A percentile compares a stretch with the other conserved stretches of the same genome.
Conservation (phyloP, 164 flowering plant genomes). For the Annona cherimola region DNA sequence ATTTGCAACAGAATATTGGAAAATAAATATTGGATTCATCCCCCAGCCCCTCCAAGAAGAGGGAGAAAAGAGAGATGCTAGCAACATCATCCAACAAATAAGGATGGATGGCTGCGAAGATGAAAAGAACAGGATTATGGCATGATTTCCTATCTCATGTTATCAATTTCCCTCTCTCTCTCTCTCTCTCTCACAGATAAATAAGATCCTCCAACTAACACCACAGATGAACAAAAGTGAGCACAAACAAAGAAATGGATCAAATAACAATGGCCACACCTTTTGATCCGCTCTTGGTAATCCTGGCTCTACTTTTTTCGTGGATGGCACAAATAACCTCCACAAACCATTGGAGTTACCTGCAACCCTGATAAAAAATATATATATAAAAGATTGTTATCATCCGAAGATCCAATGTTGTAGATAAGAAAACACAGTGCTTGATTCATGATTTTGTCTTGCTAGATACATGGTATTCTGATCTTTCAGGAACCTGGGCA, state of each 20-base stretch:
- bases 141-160: too few relatives aligned
- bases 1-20: too few relatives aligned
- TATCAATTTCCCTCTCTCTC: too few relatives aligned
- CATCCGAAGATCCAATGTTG: slow-evolving; percentile 7
- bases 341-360: slow-evolving; percentile 53
- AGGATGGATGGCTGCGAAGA: too few relatives aligned
- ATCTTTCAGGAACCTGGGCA: background rate
- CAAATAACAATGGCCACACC: slow-evolving; percentile 29
- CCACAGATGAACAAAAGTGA: background rate
- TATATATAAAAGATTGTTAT: background rate
- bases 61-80: too few relatives aligned
- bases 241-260: slow-evolving; percentile 3
- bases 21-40: too few relatives aligned
- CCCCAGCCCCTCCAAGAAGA: too few relatives aligned
- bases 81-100: too few relatives aligned
- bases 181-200: too few relatives aligned
- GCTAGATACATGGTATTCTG: too few relatives aligned
- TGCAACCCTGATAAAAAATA: slow-evolving; percentile 20
- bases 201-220: too few relatives aligned
- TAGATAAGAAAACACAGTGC: background rate
- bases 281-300: slow-evolving; percentile 25
- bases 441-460: background rate
- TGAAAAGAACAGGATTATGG: too few relatives aligned
- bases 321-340: slow-evolving; percentile 46
- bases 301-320: slow-evolving; percentile 27